Evolutionary conservation across 441 rosid genomes (phyloP).

Genomic region (Macaranga tanarius): DNA sequence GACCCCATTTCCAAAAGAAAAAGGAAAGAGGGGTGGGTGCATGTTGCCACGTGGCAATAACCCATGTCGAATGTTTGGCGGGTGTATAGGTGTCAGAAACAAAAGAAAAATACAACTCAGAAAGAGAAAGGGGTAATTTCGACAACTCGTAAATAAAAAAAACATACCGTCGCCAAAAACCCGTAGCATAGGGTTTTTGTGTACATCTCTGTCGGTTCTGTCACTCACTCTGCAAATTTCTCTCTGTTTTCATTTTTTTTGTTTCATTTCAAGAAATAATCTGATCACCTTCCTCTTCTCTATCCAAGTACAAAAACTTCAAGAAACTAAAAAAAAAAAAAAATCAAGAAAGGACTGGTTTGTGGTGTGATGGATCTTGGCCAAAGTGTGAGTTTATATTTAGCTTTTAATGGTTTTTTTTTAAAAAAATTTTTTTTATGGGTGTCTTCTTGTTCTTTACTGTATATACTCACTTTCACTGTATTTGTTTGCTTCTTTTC

Average conservation of each 20-base stretch:
- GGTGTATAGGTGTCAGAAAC: conserved; percentile 27
- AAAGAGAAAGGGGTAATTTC: conserved; percentile 19
- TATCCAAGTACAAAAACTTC: no score
- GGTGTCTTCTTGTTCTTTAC: not conserved
- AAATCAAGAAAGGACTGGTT: not conserved
- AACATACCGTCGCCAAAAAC: not conserved
- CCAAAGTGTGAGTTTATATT: conserved; percentile 17
- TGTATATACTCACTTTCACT: not conserved
- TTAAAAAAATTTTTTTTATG: not conserved
- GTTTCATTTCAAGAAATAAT: not conserved
- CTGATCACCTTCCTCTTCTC: not conserved
- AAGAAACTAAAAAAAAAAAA: not conserved
- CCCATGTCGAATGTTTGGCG: conserved; percentile 39
- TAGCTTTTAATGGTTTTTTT: not conserved
- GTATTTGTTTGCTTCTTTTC: not conserved
- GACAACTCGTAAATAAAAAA: conserved; percentile 28
- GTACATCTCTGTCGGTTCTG: conserved; percentile 6
- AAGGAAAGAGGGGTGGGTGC: conserved; percentile 10
- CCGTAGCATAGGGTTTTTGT: not conserved
- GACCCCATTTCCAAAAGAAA: no score
- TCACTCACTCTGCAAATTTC: not conserved
- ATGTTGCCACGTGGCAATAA: conserved; percentile 38
- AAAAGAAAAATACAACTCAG: not conserved
- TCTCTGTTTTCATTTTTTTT: not conserved
- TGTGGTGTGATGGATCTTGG: conserved; percentile 24